These are phyloP conservation scores for Luffa acutangula DNA, from an alignment of 306 rosid species.

Conservation along the genomic window DNA sequence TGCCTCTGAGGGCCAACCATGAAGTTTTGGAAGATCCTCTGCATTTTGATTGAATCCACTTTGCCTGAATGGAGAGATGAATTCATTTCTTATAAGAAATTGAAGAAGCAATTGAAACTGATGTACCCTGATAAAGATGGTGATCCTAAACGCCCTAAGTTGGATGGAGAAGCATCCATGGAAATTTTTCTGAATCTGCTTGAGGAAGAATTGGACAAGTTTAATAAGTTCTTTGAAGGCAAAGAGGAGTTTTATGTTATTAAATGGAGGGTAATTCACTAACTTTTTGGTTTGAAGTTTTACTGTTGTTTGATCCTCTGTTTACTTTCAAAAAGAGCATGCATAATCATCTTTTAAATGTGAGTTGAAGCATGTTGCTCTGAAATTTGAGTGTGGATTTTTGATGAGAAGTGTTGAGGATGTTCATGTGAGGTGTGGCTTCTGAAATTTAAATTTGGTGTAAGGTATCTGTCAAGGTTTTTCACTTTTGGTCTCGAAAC, in stretches of 20 bases:
- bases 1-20: slow-evolving; percentile 14
- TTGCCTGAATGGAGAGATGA: slow-evolving; percentile 81
- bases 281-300: neutral
- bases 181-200: slow-evolving; percentile 35
- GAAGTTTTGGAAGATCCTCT: slow-evolving; percentile 80
- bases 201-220: slow-evolving; percentile 63
- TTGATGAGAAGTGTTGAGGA: neutral
- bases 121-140: slow-evolving; percentile 36
- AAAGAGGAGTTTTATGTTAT: slow-evolving; percentile 68
- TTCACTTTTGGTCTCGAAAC: no score
- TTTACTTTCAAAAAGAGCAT: neutral
- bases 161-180: slow-evolving; percentile 12
- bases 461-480: no score
- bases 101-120: slow-evolving; percentile 66
- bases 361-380: neutral
- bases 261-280: slow-evolving; percentile 41
- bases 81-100: slow-evolving; percentile 62
- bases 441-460: no score
- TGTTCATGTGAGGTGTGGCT: neutral
- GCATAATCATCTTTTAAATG: neutral
- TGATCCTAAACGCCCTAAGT: slow-evolving; percentile 28
- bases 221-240: slow-evolving; percentile 49
- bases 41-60: slow-evolving; percentile 59
- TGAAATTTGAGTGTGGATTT: neutral
- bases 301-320: neutral